phyloP scores from a whole-genome alignment of 129 eudicot species.

The Oenanthe sinensis region DNA sequence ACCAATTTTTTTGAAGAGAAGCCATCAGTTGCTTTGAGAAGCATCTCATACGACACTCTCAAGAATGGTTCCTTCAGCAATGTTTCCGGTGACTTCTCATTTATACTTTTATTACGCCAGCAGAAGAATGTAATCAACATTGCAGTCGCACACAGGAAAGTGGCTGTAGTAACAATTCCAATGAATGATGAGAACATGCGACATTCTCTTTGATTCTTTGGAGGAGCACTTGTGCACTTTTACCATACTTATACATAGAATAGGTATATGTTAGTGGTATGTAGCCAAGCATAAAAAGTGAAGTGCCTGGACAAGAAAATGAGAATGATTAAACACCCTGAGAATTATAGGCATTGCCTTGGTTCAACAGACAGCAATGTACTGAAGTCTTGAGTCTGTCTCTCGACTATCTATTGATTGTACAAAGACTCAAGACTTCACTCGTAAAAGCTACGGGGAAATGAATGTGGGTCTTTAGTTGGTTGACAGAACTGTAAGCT shows the following conservation, averaged over 20 bases:
- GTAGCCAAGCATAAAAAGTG: not conserved
- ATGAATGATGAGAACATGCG: not conserved
- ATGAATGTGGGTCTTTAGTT: not conserved
- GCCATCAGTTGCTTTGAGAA: conserved; percentile 2
- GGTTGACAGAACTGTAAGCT: not conserved
- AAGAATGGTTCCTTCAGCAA: not conserved
- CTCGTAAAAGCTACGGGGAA: not conserved
- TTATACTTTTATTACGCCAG: not conserved
- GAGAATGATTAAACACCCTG: not conserved
- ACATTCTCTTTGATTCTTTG: not conserved
- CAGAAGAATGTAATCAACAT: not conserved
- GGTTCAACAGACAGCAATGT: not conserved
- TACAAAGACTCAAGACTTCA: not conserved
- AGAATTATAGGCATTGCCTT: not conserved
- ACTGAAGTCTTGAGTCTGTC: no score
- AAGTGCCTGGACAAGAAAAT: not conserved
- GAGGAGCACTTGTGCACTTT: not conserved
- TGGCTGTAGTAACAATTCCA: not conserved
- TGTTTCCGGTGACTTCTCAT: not conserved
- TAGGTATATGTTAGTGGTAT: no score
- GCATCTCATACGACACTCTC: not conserved
- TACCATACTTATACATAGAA: no score
- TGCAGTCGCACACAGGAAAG: not conserved
- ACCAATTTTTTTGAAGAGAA: not conserved
- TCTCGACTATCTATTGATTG: no score